Evolutionary conservation across 2,329 filamentous ascomycete species (phyloP), one percentile per base, ranked within the genome.

Genomic region (Fusarium staphyleae): DNA sequence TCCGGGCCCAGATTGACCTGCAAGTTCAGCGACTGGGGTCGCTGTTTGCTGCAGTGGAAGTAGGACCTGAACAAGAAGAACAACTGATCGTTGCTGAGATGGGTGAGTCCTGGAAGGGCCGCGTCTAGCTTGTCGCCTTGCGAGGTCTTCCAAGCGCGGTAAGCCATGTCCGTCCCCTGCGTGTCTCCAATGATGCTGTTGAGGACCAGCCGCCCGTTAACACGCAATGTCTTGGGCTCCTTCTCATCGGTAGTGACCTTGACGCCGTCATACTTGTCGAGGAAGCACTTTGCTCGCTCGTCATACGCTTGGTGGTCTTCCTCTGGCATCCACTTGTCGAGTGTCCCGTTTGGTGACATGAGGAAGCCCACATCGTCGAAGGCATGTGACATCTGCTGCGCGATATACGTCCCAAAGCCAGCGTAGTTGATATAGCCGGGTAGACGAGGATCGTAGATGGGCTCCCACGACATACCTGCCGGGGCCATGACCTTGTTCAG

Each of bases 41-140:
- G 44, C 39, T 44, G 18, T 15, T 41, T 44, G 32, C 45, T 26
- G 66, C 84, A 86, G 81, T 82, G 86, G 74, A 77, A 80, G 54
- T 78, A 81, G 5, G 74, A 77, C 63, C 84, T 85, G 11, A 77
- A 78, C 18, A 86, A 75, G 60, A 85, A 86, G 73, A 86, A 87
- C 8, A 86, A 66, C 60, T 86, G 82, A 45, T 86, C 83, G 59
- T 84, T 81, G 2, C 77, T 80, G 55, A 85, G 85, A 24, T 74
- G 63, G 12, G 78, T 74, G 12, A 86, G 63, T 2, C 83, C 83
- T 0, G 81, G 80, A 15, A 86, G 74, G 77, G 45, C 22, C 22
- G 28, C 34, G 3, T 59, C 55, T 8, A 5, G 14, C 11, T 9
- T 4, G 14, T 16, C 35, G 4, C 13, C 5, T 5, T 35, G 12